These are phyloP conservation scores for Silene uniflora DNA, from an alignment of 148 eudicot genomes.

Conservation along the genomic window DNA sequence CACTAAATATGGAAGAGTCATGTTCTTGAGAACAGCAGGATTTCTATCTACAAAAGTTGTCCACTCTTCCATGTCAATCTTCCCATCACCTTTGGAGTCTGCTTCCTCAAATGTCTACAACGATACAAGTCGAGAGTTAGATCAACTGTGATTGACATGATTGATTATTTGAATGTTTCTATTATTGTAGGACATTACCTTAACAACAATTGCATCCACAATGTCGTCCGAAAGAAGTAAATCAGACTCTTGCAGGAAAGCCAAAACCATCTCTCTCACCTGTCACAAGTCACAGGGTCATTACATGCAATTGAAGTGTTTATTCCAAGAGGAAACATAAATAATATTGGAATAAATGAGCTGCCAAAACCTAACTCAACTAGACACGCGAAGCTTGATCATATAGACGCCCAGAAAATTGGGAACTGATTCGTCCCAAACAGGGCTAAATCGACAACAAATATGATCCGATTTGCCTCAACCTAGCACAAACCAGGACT, in stretches of 20 bases:
- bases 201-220: constrained; percentile 27
- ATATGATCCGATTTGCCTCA: no score
- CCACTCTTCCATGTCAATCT: constrained; percentile 45
- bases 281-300: constrained; percentile 3
- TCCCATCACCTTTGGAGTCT: constrained; percentile 42
- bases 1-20: constrained; percentile 48
- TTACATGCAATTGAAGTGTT: neutral
- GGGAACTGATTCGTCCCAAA: no score
- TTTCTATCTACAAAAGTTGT: constrained; percentile 21
- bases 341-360: no score
- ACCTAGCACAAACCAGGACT: no score
- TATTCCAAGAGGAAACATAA: neutral
- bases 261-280: constrained; percentile 36
- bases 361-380: no score
- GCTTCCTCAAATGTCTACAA: constrained; percentile 36
- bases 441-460: no score
- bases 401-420: no score
- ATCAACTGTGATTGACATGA: neutral
- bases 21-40: constrained; percentile 36
- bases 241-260: constrained; percentile 28
- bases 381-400: no score
- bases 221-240: constrained; percentile 30
- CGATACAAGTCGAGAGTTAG: neutral
- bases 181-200: constrained; percentile 14
- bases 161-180: neutral